phyloP scores from a whole-genome alignment of 106 monocot genomes.

The Acorus calamus region DNA sequence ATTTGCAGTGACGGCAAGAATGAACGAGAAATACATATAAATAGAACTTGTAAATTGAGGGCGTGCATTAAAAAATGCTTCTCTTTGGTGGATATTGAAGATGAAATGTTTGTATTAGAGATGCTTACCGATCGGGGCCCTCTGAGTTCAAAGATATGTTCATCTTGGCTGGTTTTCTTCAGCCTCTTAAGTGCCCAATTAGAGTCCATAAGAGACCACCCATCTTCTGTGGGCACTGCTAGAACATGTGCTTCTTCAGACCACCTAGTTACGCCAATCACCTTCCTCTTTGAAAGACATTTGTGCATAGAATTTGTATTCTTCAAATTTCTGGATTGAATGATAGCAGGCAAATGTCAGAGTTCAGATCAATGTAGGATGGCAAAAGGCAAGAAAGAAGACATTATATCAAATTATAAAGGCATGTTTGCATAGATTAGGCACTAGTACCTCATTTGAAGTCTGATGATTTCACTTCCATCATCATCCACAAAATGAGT shows the following conservation, averaged over 20 bases:
- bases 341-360: not conserved
- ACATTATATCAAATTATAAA: not conserved
- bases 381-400: not conserved
- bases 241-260: conserved; percentile 31
- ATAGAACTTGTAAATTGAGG: no score
- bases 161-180: conserved; percentile 22
- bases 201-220: conserved; percentile 46
- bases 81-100: not conserved
- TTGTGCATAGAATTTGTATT: conserved; percentile 12
- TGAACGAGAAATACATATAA: no score
- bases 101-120: not conserved
- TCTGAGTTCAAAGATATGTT: conserved; percentile 33
- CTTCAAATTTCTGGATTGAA: conserved; percentile 22
- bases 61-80: not conserved
- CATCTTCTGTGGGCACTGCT: conserved; percentile 48
- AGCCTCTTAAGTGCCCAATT: conserved; percentile 28
- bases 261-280: conserved; percentile 30
- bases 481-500: conserved; percentile 33
- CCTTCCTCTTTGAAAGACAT: conserved; percentile 13
- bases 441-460: conserved; percentile 58
- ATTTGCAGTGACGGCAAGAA: no score
- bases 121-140: conserved; percentile 41
- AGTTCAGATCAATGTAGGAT: not conserved
- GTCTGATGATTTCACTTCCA: conserved; percentile 44
- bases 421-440: no score